A percentile compares a stretch with the other conserved stretches of the same genome.
Evolutionary conservation across 371 early-diverging fungal genomes (phyloP).

Genomic region (Lichtheimia corymbifera): DNA sequence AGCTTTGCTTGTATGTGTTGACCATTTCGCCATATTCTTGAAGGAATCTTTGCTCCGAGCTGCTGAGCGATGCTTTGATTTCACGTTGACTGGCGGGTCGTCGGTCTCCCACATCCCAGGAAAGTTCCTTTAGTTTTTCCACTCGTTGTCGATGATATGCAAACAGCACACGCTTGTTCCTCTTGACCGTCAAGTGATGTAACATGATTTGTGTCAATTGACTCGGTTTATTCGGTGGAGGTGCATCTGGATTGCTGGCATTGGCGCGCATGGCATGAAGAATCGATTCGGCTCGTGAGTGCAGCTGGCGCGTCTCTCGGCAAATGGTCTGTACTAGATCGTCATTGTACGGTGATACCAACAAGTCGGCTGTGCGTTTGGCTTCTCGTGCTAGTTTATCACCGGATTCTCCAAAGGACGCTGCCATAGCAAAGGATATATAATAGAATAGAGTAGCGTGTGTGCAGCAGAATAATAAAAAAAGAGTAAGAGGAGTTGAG

Average conservation of each 20-base stretch:
- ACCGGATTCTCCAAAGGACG: slow-evolving; percentile 76
- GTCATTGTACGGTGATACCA: slow-evolving; percentile 78
- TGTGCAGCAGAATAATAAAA: no score
- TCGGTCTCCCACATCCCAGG: slow-evolving; percentile 71
- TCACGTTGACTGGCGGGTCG: slow-evolving; percentile 37
- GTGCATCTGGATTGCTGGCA: background rate
- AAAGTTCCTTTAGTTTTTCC: slow-evolving; percentile 69
- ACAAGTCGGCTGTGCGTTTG: slow-evolving; percentile 73
- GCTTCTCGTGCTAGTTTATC: slow-evolving; percentile 82
- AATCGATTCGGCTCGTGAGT: slow-evolving; percentile 33
- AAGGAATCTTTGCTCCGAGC: slow-evolving; percentile 67
- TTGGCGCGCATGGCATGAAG: slow-evolving; percentile 26
- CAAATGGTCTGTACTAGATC: slow-evolving; percentile 80
- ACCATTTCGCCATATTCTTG: slow-evolving; percentile 65
- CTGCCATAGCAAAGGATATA: slow-evolving; percentile 8
- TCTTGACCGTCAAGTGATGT: slow-evolving; percentile 57
- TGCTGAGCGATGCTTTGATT: slow-evolving; percentile 53
- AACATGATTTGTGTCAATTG: slow-evolving; percentile 49
- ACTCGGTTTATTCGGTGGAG: slow-evolving; percentile 20
- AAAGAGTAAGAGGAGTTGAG: no score
- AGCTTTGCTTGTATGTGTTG: slow-evolving; percentile 63
- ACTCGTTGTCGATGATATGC: slow-evolving; percentile 83
- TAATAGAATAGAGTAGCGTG: background rate
- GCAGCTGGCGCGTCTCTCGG: slow-evolving; percentile 73
- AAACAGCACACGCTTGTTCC: slow-evolving; percentile 88